A percentile compares a stretch with the other conserved stretches of the same genome.
These are phyloP conservation scores for Suillus occidentalis DNA, from an alignment of 768 basidiomycete species.

Conservation along the genomic window DNA sequence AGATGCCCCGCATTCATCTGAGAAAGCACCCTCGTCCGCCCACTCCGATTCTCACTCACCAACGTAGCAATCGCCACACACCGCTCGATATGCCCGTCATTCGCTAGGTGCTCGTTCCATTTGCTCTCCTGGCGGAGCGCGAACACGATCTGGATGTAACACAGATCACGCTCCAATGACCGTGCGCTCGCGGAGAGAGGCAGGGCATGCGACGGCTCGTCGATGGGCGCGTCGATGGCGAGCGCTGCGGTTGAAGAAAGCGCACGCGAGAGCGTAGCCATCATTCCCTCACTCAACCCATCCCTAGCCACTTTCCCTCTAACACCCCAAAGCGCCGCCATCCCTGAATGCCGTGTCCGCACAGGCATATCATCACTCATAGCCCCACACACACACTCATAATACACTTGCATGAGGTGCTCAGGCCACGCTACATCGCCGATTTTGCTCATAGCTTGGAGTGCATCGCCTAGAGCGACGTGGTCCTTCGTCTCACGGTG, in stretches of 20 bases:
- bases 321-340: background rate
- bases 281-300: background rate
- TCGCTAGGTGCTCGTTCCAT: background rate
- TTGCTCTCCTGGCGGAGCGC: background rate
- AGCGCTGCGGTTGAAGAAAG: background rate
- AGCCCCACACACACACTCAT: background rate
- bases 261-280: background rate
- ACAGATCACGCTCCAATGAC: background rate
- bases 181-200: background rate
- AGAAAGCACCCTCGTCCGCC: background rate
- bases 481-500: background rate
- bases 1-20: background rate
- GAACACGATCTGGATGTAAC: slow-evolving; percentile 3
- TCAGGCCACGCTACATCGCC: background rate
- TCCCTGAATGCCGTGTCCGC: background rate
- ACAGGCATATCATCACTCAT: background rate
- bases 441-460: background rate
- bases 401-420: background rate
- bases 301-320: background rate
- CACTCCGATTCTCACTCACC: background rate
- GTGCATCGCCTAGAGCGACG: background rate
- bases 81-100: background rate
- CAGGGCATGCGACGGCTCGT: background rate
- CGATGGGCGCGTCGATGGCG: background rate
- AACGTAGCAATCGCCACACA: background rate